Evolutionary conservation across 1,139 yeast species (phyloP), one percentile per base, ranked within the genome.

Genomic region (Protomyces gravidus): DNA sequence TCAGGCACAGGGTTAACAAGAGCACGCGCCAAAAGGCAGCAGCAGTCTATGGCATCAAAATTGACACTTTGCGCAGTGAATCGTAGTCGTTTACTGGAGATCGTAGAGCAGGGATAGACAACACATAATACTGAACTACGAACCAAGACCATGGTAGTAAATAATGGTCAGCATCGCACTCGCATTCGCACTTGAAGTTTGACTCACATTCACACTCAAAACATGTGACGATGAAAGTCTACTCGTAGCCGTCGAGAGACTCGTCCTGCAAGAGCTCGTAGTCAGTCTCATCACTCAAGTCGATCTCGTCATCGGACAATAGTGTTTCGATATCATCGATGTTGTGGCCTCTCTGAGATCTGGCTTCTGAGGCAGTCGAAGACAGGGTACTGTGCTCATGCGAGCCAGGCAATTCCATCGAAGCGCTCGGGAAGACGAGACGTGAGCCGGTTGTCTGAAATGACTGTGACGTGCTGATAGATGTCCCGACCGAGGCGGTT

Each of bases 361-460:
- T n/a, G 5, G 42, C 42, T 15, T 36, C 42, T 11, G 42, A 36
- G 9, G 23, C 42, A 5, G n/a, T 23, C 5, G 42, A 36, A 17
- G 42, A 36, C 19, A 36, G 5, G 42, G 42, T 2, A 9, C 42
- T 23, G 23, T 36, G 42, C 3, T 19, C 21, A 11, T 39, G 45
- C 11, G 27, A 30, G 6, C 13, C 33, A 6, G 50, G 30, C 33
- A 53, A 19, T 39, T 53, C 58, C 47, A 36, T 53, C n/a, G 58
- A 53, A 6, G 58, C 58, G 11, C 45, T 45, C 3, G 58, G 58
- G 26, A 53, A 53, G n/a, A 53, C 48, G 45, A 53, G 36, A 42
- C 51, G 33, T 6, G 58, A 53, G 30, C 48, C 49, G 7, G 36
- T 26, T 26, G 46, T 11, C 17, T 13, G 42, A n/a, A 33, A 33